Base-by-base conservation (phyloP, 1,284 basidiomycete genomes). In the Ustilago hordei region DNA sequence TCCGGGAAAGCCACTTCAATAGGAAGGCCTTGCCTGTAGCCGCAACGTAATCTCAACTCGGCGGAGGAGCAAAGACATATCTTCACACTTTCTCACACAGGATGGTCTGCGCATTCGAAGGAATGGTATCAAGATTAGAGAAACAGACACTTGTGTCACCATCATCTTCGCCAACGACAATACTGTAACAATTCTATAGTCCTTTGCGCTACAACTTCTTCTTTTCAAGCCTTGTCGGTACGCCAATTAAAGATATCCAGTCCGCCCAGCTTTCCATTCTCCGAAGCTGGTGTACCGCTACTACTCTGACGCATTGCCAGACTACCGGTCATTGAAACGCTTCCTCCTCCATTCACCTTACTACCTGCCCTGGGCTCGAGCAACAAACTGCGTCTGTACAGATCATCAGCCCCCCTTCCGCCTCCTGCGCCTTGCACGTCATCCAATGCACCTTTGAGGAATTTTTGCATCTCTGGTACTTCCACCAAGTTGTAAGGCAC, bases 381-480 rank as follows among this genome's bases (percentile, higher is more conserved):
- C 60, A 78, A 43, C 70, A 85, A 48, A 41, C 81, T 84, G 66
- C 81, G 78, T 8, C 82, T 69, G 62, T 86, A 86, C 43, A 86
- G 75, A 43, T 82, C 78, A 43, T 83, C 82, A 17, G 78, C 84
- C 4, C 80, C 78, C 4, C 68, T 69, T 1, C 71, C 75, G 15
- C 79, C 80, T 50, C 69, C 73, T 8, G 70, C 69, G 1, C 74
- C 62, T 55, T 70, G 65, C 64, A 81, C 69, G 13, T 79, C 73
- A 19, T 71, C 69, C 13, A 85, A 66, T 6, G 81, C 72, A 3
- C 64, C 35, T 31, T 78, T 64, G 36, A 97, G 88, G 85, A 92
- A 95, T 55, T 89, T 89, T 83, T 95, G 93, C 23, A 94, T 91
- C 87, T 95, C 94, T 2, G 91, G 90, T 12, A 96, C 93, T 74